These are phyloP conservation scores for Crucihimalaya himalaica DNA, from an alignment of 345 rosid species.

Conservation along the genomic window DNA sequence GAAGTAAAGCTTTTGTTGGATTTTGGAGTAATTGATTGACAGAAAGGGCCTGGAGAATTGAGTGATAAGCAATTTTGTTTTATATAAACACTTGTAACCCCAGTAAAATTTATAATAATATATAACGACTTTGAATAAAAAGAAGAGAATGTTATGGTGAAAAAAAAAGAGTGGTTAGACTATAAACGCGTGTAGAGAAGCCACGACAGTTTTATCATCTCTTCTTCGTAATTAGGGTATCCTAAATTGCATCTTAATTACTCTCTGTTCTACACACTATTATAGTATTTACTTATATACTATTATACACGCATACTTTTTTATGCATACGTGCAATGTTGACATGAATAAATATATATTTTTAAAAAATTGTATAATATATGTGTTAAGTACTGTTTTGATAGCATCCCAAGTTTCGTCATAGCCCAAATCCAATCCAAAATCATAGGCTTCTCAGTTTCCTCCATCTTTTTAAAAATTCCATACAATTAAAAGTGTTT, in stretches of 20 bases:
- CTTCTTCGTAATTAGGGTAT: not conserved
- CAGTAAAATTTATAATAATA: not conserved
- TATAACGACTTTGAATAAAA: not conserved
- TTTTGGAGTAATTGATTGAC: slow-evolving; percentile 14
- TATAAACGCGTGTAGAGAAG: slow-evolving; percentile 24
- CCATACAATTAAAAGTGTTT: not conserved
- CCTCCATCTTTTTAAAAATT: not conserved
- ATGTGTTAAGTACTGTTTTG: not conserved
- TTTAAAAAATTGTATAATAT: not conserved
- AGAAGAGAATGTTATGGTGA: not conserved
- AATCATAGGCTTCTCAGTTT: not conserved
- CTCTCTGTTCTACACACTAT: not conserved
- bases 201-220: slow-evolving; percentile 11
- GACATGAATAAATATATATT: not conserved
- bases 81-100: not conserved
- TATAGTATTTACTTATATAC: not conserved
- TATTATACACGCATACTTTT: not conserved
- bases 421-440: slow-evolving; percentile 12
- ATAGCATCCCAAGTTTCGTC: slow-evolving; percentile 18
- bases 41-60: slow-evolving; percentile 24
- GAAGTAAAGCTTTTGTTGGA: not conserved
- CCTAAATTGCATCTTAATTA: not conserved
- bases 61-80: not conserved
- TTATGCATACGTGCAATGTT: not conserved
- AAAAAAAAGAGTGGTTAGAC: not conserved